These are phyloP conservation scores for Brassica juncea DNA, from an alignment of 345 rosid species.

Conservation along the genomic window DNA sequence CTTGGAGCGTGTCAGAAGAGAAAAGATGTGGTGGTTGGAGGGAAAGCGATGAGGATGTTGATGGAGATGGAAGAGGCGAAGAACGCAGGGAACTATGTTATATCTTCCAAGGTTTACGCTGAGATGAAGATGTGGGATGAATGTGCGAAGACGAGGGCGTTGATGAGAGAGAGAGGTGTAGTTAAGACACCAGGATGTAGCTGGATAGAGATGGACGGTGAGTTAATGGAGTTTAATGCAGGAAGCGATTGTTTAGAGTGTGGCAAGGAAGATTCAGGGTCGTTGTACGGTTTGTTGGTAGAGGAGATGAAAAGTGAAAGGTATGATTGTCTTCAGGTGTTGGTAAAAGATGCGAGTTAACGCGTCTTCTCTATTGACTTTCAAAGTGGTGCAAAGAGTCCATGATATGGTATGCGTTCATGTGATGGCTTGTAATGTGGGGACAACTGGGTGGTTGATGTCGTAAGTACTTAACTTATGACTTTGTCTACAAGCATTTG, in stretches of 20 bases:
- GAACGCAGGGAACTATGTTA: slow-evolving; percentile 81
- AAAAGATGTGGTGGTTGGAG: slow-evolving; percentile 53
- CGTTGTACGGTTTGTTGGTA: slow-evolving; percentile 47
- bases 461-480: background rate
- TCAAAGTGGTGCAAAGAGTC: background rate
- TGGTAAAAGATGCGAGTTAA: background rate
- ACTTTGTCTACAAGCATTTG: background rate
- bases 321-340: slow-evolving; percentile 10
- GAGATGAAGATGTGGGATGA: slow-evolving; percentile 74
- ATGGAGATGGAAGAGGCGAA: slow-evolving; percentile 57
- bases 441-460: background rate
- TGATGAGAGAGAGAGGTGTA: slow-evolving; percentile 74
- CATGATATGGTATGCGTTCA: background rate
- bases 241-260: slow-evolving; percentile 46
- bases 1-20: slow-evolving; percentile 84
- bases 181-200: slow-evolving; percentile 87
- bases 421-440: background rate
- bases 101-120: slow-evolving; percentile 75
- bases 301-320: slow-evolving; percentile 72
- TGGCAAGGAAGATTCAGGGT: slow-evolving; percentile 38
- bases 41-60: slow-evolving; percentile 56
- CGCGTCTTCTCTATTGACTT: background rate
- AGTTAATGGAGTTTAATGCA: slow-evolving; percentile 66
- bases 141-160: slow-evolving; percentile 64
- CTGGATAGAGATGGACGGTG: slow-evolving; percentile 66